phyloP scores from a whole-genome alignment of 2,329 filamentous ascomycete genomes.

The Talaromyces sp. region DNA sequence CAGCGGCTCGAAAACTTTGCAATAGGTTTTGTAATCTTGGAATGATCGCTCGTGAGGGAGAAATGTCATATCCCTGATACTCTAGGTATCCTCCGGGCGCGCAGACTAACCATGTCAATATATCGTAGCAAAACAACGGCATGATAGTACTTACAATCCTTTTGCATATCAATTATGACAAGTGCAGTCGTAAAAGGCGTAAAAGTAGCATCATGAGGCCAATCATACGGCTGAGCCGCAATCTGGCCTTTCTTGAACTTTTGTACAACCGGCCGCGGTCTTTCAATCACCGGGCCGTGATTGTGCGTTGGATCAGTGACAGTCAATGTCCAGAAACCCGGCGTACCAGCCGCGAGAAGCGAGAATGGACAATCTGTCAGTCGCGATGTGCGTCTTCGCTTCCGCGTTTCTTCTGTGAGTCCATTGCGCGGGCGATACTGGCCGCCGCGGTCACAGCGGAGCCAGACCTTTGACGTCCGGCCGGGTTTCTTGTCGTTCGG shows the following conservation, averaged over 20 bases:
- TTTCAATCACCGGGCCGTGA: slow-evolving; percentile 42
- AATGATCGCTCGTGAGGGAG: slow-evolving; percentile 38
- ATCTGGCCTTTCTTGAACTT: slow-evolving; percentile 46
- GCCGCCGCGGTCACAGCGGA: slow-evolving; percentile 45
- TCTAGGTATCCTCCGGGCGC: slow-evolving; percentile 44
- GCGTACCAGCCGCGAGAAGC: slow-evolving; percentile 43
- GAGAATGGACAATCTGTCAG: slow-evolving; percentile 47
- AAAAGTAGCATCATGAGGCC: slow-evolving; percentile 46
- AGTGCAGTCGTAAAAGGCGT: slow-evolving; percentile 46
- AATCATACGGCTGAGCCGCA: slow-evolving; percentile 42
- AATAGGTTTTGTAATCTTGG: slow-evolving; percentile 41
- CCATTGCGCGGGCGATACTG: slow-evolving; percentile 46
- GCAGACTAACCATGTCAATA: slow-evolving; percentile 37
- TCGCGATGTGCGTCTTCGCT: slow-evolving; percentile 43
- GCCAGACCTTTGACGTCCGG: slow-evolving; percentile 44
- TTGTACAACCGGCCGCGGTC: slow-evolving; percentile 40
- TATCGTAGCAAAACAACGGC: background rate
- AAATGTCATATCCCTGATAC: slow-evolving; percentile 45
- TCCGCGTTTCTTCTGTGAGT: slow-evolving; percentile 45
- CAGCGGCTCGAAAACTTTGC: slow-evolving; percentile 36
- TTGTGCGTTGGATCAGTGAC: slow-evolving; percentile 44
- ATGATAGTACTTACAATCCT: slow-evolving; percentile 39
- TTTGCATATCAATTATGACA: slow-evolving; percentile 50
- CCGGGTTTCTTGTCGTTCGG: slow-evolving; percentile 46
- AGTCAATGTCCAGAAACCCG: slow-evolving; percentile 44